A percentile compares a stretch with the other conserved stretches of the same genome.
These are phyloP conservation scores for Dendrobium officinale DNA, from an alignment of 106 monocot species.

Conservation along the genomic window DNA sequence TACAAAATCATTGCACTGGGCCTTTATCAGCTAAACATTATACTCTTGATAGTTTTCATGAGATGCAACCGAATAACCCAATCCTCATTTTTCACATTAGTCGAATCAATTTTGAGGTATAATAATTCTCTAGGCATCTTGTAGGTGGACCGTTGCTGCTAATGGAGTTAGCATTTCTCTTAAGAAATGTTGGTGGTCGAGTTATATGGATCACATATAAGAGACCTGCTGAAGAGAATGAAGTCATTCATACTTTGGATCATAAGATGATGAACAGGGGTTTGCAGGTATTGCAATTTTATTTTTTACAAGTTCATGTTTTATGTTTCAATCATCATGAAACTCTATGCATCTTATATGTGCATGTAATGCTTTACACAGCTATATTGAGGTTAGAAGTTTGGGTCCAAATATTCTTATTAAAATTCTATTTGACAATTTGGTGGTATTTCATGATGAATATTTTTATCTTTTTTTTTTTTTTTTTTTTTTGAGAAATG, in stretches of 20 bases:
- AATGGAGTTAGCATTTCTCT: conserved; percentile 94
- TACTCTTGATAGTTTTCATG: no score
- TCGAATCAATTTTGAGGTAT: no score
- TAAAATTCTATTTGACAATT: no score
- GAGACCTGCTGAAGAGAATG: conserved; percentile 37
- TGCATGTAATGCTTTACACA: neutral
- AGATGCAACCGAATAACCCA: no score
- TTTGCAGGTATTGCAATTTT: conserved; percentile 45
- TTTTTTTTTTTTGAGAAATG: no score
- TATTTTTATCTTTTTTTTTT: no score
- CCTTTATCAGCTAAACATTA: no score
- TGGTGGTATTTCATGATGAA: no score
- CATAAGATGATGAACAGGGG: conserved; percentile 73
- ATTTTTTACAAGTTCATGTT: neutral
- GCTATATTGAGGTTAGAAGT: no score
- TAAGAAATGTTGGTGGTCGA: conserved; percentile 58
- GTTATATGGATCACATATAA: conserved; percentile 84
- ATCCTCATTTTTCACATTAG: no score
- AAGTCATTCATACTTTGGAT: conserved; percentile 61
- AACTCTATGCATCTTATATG: neutral
- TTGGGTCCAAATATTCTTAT: no score
- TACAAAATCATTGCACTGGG: no score
- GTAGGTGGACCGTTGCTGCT: conserved; percentile 86
- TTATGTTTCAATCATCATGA: neutral
- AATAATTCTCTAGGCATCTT: neutral